Percentiles rank a stretch among this genome's conserved stretches.
Conservation (phyloP, 169 alveolate species). For the Ichthyophthirius multifiliis region DNA sequence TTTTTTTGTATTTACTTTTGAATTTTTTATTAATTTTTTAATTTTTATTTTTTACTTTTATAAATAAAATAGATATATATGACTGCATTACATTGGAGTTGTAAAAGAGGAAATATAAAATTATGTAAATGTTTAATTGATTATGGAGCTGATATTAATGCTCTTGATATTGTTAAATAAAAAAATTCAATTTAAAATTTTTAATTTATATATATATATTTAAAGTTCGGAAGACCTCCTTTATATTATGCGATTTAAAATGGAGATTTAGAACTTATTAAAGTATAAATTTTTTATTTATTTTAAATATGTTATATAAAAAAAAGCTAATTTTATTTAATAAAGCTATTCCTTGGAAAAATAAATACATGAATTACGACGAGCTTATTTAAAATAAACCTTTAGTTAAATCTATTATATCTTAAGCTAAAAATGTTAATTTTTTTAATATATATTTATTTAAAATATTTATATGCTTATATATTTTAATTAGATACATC, state of each 20-base stretch:
- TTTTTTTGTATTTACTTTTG: too few species aligned
- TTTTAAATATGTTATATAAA: not conserved
- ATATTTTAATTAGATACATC: too few species aligned
- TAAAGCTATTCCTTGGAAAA: constrained; percentile 37
- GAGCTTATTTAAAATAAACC: not conserved
- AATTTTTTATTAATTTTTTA: not conserved
- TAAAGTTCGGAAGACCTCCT: constrained; percentile 28
- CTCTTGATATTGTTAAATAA: constrained; percentile 7
- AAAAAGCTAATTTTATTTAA: constrained; percentile 9
- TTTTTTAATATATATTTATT: too few species aligned
- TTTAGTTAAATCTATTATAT: too few species aligned
- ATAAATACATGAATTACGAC: not conserved
- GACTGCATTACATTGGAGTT: constrained; percentile 46
- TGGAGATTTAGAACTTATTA: not conserved
- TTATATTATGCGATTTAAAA: constrained; percentile 19
- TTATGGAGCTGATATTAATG: constrained; percentile 30
- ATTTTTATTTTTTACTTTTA: not conserved
- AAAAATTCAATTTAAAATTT: not conserved
- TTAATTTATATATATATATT: not conserved
- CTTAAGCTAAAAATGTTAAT: too few species aligned
- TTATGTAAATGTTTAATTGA: constrained; percentile 5
- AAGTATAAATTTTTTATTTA: not conserved
- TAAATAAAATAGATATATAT: constrained; percentile 17
- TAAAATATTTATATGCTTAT: too few species aligned
- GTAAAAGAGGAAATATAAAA: constrained; percentile 29